Conservation (phyloP, 202 grass and related monocot species). For the Eragrostis tef region DNA sequence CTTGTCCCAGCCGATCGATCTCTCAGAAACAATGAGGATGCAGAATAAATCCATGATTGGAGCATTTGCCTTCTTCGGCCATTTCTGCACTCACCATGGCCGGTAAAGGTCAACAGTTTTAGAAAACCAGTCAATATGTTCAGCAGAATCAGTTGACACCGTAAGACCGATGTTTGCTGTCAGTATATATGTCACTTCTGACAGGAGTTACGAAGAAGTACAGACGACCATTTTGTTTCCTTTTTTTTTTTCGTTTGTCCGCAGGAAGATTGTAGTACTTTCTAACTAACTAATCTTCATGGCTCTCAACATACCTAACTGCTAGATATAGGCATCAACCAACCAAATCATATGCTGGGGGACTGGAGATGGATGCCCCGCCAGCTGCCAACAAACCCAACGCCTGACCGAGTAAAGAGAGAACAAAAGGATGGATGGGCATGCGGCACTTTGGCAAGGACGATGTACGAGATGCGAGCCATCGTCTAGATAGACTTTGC, state of each 20-base stretch:
- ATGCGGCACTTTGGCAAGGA: neutral
- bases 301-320: neutral
- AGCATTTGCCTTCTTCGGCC: neutral
- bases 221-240: too few species aligned
- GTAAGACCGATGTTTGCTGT: neutral
- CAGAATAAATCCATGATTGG: neutral
- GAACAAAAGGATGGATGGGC: neutral
- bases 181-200: neutral
- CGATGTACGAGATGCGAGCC: neutral
- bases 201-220: neutral
- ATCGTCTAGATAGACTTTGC: conserved; percentile 28
- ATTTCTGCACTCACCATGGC: neutral
- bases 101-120: conserved; percentile 1
- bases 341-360: neutral
- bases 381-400: conserved; percentile 6
- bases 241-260: neutral
- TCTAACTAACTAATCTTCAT: neutral
- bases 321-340: neutral
- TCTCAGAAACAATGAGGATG: neutral
- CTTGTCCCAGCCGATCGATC: conserved; percentile 1
- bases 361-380: neutral
- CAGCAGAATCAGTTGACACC: neutral
- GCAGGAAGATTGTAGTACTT: neutral
- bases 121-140: neutral
- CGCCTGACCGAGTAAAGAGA: neutral